Conservation (phyloP, 306 rosid species). For the Pyrus betulifolia region DNA sequence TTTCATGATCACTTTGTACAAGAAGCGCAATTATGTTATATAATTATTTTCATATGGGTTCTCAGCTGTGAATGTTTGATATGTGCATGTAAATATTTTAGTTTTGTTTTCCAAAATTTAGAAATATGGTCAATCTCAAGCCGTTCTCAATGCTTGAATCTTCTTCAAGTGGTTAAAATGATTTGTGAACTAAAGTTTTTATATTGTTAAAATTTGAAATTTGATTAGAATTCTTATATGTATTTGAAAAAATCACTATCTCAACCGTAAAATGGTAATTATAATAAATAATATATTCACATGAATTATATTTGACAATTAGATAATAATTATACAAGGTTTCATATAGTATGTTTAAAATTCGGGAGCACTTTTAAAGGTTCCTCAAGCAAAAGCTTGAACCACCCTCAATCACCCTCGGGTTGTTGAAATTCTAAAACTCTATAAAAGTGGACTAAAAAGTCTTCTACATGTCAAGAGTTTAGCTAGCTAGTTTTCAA, state of each 20-base stretch:
- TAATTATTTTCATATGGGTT: neutral
- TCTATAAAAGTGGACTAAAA: neutral
- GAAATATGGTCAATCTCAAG: neutral
- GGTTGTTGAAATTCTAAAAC: neutral
- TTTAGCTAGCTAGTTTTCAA: neutral
- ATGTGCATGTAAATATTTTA: neutral
- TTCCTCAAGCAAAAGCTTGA: neutral
- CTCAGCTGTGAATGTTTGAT: neutral
- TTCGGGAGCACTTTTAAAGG: neutral
- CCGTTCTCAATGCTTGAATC: neutral
- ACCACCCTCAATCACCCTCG: neutral
- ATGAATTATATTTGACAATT: too few species aligned
- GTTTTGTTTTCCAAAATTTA: too few species aligned
- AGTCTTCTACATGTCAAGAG: neutral
- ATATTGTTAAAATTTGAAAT: too few species aligned
- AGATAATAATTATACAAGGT: too few species aligned
- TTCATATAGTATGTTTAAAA: too few species aligned
- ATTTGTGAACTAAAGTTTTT: too few species aligned
- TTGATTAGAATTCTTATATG: too few species aligned
- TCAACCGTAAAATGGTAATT: too few species aligned
- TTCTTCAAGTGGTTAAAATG: neutral
- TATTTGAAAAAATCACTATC: too few species aligned
- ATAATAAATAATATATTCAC: too few species aligned
- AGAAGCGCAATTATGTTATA: neutral
- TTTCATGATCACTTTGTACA: neutral